These are phyloP conservation scores for Xylaria castorea DNA, from an alignment of 495 filamentous ascomycete species.

Conservation along the genomic window DNA sequence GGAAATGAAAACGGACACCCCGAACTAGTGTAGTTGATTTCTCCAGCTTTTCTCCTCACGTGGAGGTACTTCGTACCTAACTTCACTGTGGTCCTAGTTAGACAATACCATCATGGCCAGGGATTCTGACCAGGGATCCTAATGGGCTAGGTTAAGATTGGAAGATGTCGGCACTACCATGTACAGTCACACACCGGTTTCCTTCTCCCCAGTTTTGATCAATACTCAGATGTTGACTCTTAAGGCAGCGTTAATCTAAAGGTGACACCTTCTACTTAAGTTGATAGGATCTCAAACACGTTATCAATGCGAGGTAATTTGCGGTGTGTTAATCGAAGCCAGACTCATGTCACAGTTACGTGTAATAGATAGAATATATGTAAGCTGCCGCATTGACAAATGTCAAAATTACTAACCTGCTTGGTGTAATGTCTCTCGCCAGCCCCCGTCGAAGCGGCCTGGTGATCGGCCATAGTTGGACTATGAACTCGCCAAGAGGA, in stretches of 20 bases:
- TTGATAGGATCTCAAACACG: not conserved
- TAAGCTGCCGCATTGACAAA: not conserved
- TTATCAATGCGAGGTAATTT: not conserved
- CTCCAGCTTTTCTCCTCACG: constrained; percentile 3
- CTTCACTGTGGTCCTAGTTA: not conserved
- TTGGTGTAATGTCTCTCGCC: not conserved
- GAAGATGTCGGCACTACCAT: not conserved
- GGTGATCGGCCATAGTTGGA: constrained; percentile 4
- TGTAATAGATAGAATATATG: not conserved
- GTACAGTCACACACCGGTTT: not conserved
- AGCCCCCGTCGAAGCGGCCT: not conserved
- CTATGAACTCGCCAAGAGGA: not conserved
- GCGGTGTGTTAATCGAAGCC: too few relatives aligned
- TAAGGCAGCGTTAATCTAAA: not conserved
- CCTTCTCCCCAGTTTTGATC: not conserved
- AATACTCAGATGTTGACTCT: not conserved
- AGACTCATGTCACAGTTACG: not conserved
- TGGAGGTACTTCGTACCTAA: not conserved
- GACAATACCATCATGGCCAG: not conserved
- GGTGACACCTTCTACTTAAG: not conserved
- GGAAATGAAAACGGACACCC: not conserved
- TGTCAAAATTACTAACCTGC: not conserved
- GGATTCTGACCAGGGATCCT: not conserved
- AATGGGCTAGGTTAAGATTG: not conserved
- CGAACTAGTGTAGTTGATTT: not conserved